Conservation (phyloP, 1,139 yeast species). For the Saccharomycopsis hybrid region DNA sequence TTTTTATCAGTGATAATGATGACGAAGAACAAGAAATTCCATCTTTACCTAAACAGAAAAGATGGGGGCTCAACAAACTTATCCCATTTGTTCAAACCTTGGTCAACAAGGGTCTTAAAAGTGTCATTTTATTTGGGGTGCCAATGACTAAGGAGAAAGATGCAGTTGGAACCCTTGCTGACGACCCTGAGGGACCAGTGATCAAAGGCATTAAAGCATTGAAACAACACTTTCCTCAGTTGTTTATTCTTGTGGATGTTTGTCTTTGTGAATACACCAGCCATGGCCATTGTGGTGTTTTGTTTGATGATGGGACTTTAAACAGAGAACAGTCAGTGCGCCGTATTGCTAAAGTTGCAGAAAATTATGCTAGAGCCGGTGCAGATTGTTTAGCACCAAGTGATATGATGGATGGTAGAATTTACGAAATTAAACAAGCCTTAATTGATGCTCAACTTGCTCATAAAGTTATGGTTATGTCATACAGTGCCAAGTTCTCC, state of each 20-base stretch:
- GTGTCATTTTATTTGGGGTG: constrained; percentile 91
- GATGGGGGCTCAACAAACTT: constrained; percentile 79
- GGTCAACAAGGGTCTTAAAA: constrained; percentile 70
- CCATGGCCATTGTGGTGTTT: constrained; percentile 95
- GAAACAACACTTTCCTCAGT: constrained; percentile 61
- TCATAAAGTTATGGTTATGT: constrained; percentile 82
- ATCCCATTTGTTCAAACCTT: constrained; percentile 33
- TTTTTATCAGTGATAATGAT: constrained; percentile 74
- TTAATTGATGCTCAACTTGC: constrained; percentile 79
- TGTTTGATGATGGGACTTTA: constrained; percentile 79
- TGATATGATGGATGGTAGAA: constrained; percentile 97
- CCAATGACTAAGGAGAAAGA: constrained; percentile 74
- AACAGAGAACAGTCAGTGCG: constrained; percentile 70
- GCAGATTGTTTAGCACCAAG: constrained; percentile 96
- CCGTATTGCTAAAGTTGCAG: constrained; percentile 91
- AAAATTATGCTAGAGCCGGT: constrained; percentile 91
- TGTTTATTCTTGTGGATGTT: constrained; percentile 89
- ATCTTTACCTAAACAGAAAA: constrained; percentile 79
- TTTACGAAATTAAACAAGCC: constrained; percentile 81
- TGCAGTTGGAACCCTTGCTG: constrained; percentile 81
- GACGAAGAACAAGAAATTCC: constrained; percentile 74
- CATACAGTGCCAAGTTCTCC: constrained; percentile 90
- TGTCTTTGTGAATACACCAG: constrained; percentile 95
- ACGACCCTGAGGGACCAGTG: constrained; percentile 95
- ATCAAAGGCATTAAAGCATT: constrained; percentile 68